Percentiles rank a stretch among this genome's conserved stretches.
These are phyloP conservation scores for Adansonia rubrostipa DNA, from an alignment of 441 rosid genomes.

Conservation along the genomic window DNA sequence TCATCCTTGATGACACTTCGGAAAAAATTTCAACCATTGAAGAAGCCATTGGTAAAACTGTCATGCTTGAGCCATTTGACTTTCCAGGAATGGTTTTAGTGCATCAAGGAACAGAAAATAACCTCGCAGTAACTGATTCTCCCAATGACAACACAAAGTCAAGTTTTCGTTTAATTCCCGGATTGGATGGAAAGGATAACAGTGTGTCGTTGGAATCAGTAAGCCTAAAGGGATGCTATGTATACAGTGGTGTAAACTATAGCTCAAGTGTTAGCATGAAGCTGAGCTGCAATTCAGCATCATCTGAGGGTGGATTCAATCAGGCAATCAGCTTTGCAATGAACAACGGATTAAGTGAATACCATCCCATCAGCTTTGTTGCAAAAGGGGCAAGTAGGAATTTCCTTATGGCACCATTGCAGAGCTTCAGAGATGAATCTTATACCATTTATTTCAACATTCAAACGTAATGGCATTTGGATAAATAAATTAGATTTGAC, in stretches of 20 bases:
- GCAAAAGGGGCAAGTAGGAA: constrained; percentile 63
- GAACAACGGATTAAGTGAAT: constrained; percentile 51
- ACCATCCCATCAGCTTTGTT: constrained; percentile 78
- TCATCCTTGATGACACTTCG: constrained; percentile 42
- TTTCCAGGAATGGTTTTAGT: constrained; percentile 75
- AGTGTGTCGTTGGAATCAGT: constrained; percentile 64
- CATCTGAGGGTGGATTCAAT: constrained; percentile 44
- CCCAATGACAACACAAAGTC: constrained; percentile 36
- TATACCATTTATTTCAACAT: constrained; percentile 78
- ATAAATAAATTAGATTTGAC: no score
- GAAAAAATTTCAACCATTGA: neutral
- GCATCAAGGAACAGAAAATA: constrained; percentile 39
- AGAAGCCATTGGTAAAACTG: constrained; percentile 50
- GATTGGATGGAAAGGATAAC: constrained; percentile 64
- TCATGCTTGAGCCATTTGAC: constrained; percentile 79
- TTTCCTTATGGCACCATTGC: constrained; percentile 69
- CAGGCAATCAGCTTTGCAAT: constrained; percentile 60
- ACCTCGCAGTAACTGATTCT: constrained; percentile 44
- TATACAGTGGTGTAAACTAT: constrained; percentile 47
- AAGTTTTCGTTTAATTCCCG: constrained; percentile 56
- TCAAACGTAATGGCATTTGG: constrained; percentile 35
- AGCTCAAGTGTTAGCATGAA: constrained; percentile 42
- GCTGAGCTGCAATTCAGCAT: constrained; percentile 54
- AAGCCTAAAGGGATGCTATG: constrained; percentile 59
- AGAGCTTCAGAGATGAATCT: constrained; percentile 75